Conservation (phyloP, 352 stramenopile genomes). For the Globisporangium emineosum region DNA sequence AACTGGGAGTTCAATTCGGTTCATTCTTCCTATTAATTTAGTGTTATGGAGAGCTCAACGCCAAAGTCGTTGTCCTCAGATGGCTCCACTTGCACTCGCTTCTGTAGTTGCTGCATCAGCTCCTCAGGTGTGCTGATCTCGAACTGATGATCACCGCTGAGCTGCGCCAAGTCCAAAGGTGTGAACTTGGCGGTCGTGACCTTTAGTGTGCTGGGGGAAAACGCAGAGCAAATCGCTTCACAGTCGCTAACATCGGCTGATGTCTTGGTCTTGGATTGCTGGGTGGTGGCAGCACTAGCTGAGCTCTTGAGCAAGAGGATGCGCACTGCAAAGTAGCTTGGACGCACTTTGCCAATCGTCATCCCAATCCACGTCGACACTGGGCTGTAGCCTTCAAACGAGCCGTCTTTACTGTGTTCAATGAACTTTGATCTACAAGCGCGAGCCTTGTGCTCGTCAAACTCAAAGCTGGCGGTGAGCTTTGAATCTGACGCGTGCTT, state of each 20-base stretch:
- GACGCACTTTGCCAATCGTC: neutral
- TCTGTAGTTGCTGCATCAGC: constrained; percentile 3
- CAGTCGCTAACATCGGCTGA: constrained; percentile 6
- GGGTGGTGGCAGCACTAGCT: constrained; percentile 14
- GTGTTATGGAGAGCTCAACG: constrained; percentile 1
- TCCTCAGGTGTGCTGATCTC: constrained; percentile 1
- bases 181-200: constrained; percentile 12
- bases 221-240: constrained; percentile 22
- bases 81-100: constrained; percentile 10
- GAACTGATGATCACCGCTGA: neutral
- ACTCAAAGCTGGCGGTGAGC: constrained; percentile 5
- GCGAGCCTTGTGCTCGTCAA: constrained; percentile 5
- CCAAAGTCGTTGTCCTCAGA: neutral
- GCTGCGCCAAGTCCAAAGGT: neutral
- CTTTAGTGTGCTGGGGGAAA: constrained; percentile 20
- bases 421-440: neutral
- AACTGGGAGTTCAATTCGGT: neutral
- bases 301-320: constrained; percentile 10
- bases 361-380: constrained; percentile 13
- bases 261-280: neutral
- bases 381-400: neutral
- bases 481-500: constrained; percentile 13
- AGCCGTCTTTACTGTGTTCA: neutral
- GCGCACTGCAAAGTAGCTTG: constrained; percentile 12
- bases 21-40: neutral